These are phyloP conservation scores for Penicillium crustosum DNA, from an alignment of 2,329 filamentous ascomycete genomes.

Conservation along the genomic window DNA sequence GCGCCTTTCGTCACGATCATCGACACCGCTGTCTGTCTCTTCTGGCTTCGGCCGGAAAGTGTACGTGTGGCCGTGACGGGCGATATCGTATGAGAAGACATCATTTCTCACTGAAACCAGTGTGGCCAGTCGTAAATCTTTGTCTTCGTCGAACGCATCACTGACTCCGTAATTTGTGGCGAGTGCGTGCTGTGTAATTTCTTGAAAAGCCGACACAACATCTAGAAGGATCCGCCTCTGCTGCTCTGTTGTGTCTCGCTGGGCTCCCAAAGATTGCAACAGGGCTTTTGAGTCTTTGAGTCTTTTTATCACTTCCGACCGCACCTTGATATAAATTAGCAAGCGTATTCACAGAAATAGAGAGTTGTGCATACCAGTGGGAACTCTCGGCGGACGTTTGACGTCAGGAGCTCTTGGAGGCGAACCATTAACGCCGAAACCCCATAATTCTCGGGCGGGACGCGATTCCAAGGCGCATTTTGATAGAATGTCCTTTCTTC, in stretches of 20 bases:
- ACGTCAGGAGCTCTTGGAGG: constrained; percentile 45
- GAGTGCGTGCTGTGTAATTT: neutral
- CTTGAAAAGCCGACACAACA: neutral
- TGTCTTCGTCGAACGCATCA: neutral
- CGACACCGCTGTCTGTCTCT: neutral
- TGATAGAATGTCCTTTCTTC: constrained; percentile 40
- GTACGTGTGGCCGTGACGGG: neutral
- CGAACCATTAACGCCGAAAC: constrained; percentile 42
- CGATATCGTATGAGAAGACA: neutral
- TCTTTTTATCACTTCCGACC: neutral
- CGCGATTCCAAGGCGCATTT: constrained; percentile 36
- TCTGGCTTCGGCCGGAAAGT: neutral
- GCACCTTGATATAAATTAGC: neutral
- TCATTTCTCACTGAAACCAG: neutral
- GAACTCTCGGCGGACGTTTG: constrained; percentile 48
- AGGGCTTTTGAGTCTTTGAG: neutral
- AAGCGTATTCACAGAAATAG: constrained; percentile 14
- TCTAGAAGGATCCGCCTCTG: neutral
- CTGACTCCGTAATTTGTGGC: neutral
- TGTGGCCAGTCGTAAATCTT: neutral
- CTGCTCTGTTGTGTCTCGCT: neutral
- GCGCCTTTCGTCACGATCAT: neutral
- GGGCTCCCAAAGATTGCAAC: neutral
- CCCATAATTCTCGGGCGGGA: constrained; percentile 43
- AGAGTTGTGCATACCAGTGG: constrained; percentile 39